These are phyloP conservation scores for Hypoxylon rubiginosum DNA, from an alignment of 2,329 filamentous ascomycete genomes.

Conservation along the genomic window DNA sequence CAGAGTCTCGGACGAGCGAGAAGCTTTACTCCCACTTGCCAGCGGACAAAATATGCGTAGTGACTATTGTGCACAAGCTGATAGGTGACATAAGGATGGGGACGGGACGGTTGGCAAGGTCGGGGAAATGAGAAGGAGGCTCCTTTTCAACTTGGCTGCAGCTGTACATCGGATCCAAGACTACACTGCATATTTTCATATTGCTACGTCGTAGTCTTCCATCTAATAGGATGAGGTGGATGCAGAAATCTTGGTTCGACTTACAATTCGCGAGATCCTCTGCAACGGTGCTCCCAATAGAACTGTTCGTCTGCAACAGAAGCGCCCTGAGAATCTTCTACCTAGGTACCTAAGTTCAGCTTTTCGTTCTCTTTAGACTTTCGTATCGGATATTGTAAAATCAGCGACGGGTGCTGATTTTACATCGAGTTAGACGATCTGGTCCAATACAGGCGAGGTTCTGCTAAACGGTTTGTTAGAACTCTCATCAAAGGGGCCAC, in stretches of 20 bases:
- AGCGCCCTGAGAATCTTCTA: slow-evolving; percentile 17
- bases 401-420: background rate
- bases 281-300: slow-evolving; percentile 22
- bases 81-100: slow-evolving; percentile 4
- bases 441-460: background rate
- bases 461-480: background rate
- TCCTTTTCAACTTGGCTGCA: slow-evolving; percentile 36
- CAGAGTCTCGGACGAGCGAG: slow-evolving; percentile 39
- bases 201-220: slow-evolving; percentile 25
- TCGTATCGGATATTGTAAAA: slow-evolving; percentile 19
- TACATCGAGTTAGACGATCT: background rate
- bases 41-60: slow-evolving; percentile 14
- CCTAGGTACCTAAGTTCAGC: slow-evolving; percentile 27
- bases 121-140: slow-evolving; percentile 39
- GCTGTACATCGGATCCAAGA: slow-evolving; percentile 19
- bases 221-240: slow-evolving; percentile 32
- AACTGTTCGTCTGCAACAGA: slow-evolving; percentile 22
- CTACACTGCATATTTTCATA: slow-evolving; percentile 24
- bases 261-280: slow-evolving; percentile 24
- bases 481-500: background rate
- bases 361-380: background rate
- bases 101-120: slow-evolving; percentile 6
- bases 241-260: slow-evolving; percentile 31
- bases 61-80: slow-evolving; percentile 7
- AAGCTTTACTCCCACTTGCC: slow-evolving; percentile 12